Percentiles rank a stretch among this genome's conserved stretches.
These are phyloP conservation scores for Striga asiatica DNA, from an alignment of 257 asterid genomes.

Conservation along the genomic window DNA sequence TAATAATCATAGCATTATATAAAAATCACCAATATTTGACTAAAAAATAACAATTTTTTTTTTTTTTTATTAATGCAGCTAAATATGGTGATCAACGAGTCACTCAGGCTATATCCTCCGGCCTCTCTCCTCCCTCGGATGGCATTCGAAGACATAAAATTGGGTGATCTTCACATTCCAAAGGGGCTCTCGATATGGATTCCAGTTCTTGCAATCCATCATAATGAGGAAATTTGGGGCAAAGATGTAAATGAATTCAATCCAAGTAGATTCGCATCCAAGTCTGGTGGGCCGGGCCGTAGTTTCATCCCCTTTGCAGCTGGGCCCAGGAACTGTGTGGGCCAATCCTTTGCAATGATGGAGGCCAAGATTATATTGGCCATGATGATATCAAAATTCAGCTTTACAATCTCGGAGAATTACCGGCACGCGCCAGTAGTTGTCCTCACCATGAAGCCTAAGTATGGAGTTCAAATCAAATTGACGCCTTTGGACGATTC, in stretches of 20 bases:
- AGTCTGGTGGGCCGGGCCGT: slow-evolving; percentile 38
- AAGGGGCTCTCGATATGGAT: slow-evolving; percentile 92
- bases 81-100: slow-evolving; percentile 78
- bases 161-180: slow-evolving; percentile 73
- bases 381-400: slow-evolving; percentile 66
- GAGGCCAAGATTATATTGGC: slow-evolving; percentile 89
- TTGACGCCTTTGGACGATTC: slow-evolving; percentile 31
- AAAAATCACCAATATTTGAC: too few relatives aligned
- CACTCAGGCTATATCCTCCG: slow-evolving; percentile 78
- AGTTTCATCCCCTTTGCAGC: slow-evolving; percentile 84
- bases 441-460: slow-evolving; percentile 77
- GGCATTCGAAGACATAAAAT: slow-evolving; percentile 80
- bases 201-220: slow-evolving; percentile 85
- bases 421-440: slow-evolving; percentile 73
- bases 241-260: slow-evolving; percentile 72
- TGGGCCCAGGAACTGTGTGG: slow-evolving; percentile 84
- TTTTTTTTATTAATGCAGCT: too few relatives aligned
- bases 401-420: slow-evolving; percentile 51
- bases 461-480: slow-evolving; percentile 79
- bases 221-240: slow-evolving; percentile 75
- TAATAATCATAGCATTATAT: background rate
- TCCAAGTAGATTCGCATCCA: slow-evolving; percentile 52
- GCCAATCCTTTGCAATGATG: slow-evolving; percentile 83
- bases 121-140: slow-evolving; percentile 78
- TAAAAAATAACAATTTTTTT: too few relatives aligned